A percentile compares a stretch with the other conserved stretches of the same genome.
phyloP scores from a whole-genome alignment of 768 basidiomycete species.

The Galerina marginata region DNA sequence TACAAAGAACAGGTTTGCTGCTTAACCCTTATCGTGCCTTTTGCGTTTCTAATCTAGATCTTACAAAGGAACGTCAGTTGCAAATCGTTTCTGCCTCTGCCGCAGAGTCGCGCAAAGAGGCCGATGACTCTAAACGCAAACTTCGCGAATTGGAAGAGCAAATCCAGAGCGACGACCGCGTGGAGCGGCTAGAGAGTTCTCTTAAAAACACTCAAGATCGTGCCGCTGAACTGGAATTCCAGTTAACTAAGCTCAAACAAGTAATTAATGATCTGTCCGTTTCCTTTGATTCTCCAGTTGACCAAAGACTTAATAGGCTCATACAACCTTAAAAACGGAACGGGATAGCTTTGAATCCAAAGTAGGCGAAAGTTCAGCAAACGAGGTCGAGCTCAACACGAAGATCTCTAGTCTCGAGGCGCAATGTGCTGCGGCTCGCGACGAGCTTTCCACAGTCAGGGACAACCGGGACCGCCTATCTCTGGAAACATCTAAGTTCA shows the following conservation, averaged over 20 bases:
- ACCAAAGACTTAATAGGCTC: conserved; percentile 45
- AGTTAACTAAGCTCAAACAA: conserved; percentile 80
- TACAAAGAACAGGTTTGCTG: conserved; percentile 55
- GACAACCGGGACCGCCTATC: conserved; percentile 52
- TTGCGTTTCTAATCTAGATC: conserved; percentile 21
- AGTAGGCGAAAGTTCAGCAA: conserved; percentile 44
- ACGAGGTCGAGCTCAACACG: conserved; percentile 52
- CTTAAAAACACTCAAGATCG: conserved; percentile 82
- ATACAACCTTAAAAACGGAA: conserved; percentile 63
- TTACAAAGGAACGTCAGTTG: conserved; percentile 72
- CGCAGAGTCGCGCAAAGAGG: conserved; percentile 56
- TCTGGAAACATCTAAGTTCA: conserved; percentile 55
- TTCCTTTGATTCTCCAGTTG: conserved; percentile 13
- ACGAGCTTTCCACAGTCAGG: conserved; percentile 49
- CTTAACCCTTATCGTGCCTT: conserved; percentile 19
- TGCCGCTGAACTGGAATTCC: conserved; percentile 84
- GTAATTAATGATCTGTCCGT: conserved; percentile 34
- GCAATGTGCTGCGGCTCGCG: conserved; percentile 41
- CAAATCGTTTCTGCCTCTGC: conserved; percentile 63
- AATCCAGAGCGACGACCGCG: conserved; percentile 82
- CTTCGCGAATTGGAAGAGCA: conserved; percentile 81
- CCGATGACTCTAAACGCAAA: conserved; percentile 58
- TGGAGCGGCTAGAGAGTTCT: conserved; percentile 72
- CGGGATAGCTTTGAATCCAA: conserved; percentile 59
- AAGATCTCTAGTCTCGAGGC: conserved; percentile 54